Base-by-base conservation (phyloP, 495 filamentous ascomycete genomes). In the Thermochaetoides thermophila region DNA sequence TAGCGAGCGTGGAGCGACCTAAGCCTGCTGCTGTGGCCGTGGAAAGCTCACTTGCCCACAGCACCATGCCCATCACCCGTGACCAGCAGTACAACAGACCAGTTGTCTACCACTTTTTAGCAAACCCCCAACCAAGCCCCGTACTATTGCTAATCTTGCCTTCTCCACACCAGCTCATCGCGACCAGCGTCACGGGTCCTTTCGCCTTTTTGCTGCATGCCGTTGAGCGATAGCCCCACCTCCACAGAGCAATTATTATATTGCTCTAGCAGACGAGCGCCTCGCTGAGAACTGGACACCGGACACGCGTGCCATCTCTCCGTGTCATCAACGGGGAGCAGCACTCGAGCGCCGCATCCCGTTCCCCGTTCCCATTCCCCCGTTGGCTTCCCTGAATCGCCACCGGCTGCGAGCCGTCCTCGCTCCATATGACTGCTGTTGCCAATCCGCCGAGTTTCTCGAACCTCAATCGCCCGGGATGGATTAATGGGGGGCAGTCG, bases 391-490 rank as follows among this genome's bases (percentile, higher is more conserved):
- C 16, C 40, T 34, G 28, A 30, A 41, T 27, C 37, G 25, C 30
- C n/a, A n/a, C n/a, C n/a, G n/a, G n/a, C n/a, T n/a, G n/a, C n/a
- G n/a, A n/a, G 27, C 37, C 37, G 20, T 32, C 40, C 43, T 31
- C 38, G 40, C 46, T 52, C 51, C 49, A 46, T 54, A 97, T 97
- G 89, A 97, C 89, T 71, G 89, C 89, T 59, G 87, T 97, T 60
- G 89, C 85, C 50, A 82, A 75, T 63, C 84, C 81, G 41, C 82
- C 82, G 57, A 86, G 76, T 59, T 85, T 95, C 57, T 76, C 85
- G 64, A 65, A 64, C 38, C 57, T 63, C 43, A 71, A 63, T 37
- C 65, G 74, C 38, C 60, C 71, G 56, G 63, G 64, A 74, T 78
- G 73, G 74, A 61, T 69, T 76, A 76, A 77, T 73, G 73, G 73